These are phyloP conservation scores for Taphrina confusa DNA, from an alignment of 1,139 yeast species.

Conservation along the genomic window DNA sequence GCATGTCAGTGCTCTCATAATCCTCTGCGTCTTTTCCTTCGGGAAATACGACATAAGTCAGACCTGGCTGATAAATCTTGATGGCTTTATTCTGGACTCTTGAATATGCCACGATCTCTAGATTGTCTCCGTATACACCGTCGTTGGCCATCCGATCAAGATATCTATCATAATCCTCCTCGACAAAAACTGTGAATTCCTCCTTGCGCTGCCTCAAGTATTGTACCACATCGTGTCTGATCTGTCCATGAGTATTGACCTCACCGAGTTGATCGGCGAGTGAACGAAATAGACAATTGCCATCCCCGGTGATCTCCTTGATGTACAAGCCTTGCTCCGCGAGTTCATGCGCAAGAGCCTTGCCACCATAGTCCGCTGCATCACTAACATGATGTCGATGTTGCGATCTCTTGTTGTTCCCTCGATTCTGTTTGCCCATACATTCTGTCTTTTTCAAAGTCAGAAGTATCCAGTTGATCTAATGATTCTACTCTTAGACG, in stretches of 20 bases:
- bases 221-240: slow-evolving; percentile 46
- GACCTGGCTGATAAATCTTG: slow-evolving; percentile 48
- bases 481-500: too few relatives aligned
- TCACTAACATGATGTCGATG: slow-evolving; percentile 11
- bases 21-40: slow-evolving; percentile 10
- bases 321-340: slow-evolving; percentile 47
- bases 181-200: slow-evolving; percentile 39
- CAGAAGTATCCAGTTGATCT: too few relatives aligned
- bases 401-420: background rate
- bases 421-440: slow-evolving; percentile 7
- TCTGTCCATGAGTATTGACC: slow-evolving; percentile 41
- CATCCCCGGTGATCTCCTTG: slow-evolving; percentile 49
- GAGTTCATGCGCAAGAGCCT: slow-evolving; percentile 42
- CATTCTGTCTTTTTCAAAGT: background rate
- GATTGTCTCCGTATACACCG: slow-evolving; percentile 50
- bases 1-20: slow-evolving; percentile 14
- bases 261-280: slow-evolving; percentile 51
- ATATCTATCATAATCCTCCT: slow-evolving; percentile 45
- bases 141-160: slow-evolving; percentile 48
- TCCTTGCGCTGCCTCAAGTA: slow-evolving; percentile 44
- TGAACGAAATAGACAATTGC: slow-evolving; percentile 52
- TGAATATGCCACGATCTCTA: slow-evolving; percentile 51
- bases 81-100: slow-evolving; percentile 44
- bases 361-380: slow-evolving; percentile 17
- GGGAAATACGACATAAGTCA: slow-evolving; percentile 45